Percentiles rank a stretch among this genome's conserved stretches.
These are phyloP conservation scores for Fusarium sarcochroum DNA, from an alignment of 2,329 filamentous ascomycete species.

Conservation along the genomic window DNA sequence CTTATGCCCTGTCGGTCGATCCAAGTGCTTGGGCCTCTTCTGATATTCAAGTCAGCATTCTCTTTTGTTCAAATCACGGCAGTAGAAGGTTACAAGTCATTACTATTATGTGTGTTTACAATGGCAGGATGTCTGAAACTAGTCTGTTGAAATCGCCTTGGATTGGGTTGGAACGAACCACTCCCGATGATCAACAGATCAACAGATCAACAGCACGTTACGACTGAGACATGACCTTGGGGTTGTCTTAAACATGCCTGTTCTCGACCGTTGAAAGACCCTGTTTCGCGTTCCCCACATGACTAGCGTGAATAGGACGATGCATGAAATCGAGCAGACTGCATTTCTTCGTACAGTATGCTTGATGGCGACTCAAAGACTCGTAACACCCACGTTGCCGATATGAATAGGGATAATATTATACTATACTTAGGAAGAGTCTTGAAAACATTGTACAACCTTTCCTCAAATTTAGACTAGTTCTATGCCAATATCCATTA, in stretches of 20 bases:
- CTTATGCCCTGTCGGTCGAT: constrained; percentile 41
- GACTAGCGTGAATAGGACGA: constrained; percentile 26
- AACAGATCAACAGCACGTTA: constrained; percentile 9
- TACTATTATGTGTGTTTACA: neutral
- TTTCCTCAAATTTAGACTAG: too few species aligned
- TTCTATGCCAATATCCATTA: too few species aligned
- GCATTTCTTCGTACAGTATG: constrained; percentile 1
- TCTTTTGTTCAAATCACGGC: neutral
- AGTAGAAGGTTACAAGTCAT: neutral
- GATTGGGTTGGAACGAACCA: constrained; percentile 16
- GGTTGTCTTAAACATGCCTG: constrained; percentile 21
- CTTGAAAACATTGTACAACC: too few species aligned
- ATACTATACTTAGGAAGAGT: too few species aligned
- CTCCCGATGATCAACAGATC: constrained; percentile 12
- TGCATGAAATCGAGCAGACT: constrained; percentile 16
- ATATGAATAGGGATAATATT: neutral
- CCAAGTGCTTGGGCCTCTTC: constrained; percentile 29
- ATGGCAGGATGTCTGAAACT: constrained; percentile 2
- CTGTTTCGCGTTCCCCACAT: constrained; percentile 25
- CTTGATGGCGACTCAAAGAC: neutral
- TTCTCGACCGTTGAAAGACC: constrained; percentile 34
- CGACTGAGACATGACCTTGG: constrained; percentile 23
- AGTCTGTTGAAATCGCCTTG: constrained; percentile 1
- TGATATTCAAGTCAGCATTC: constrained; percentile 7
- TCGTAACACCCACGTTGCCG: neutral